Conservation (phyloP, 225 moss, liverwort and hornwort species). For the Polytrichum formosum region DNA sequence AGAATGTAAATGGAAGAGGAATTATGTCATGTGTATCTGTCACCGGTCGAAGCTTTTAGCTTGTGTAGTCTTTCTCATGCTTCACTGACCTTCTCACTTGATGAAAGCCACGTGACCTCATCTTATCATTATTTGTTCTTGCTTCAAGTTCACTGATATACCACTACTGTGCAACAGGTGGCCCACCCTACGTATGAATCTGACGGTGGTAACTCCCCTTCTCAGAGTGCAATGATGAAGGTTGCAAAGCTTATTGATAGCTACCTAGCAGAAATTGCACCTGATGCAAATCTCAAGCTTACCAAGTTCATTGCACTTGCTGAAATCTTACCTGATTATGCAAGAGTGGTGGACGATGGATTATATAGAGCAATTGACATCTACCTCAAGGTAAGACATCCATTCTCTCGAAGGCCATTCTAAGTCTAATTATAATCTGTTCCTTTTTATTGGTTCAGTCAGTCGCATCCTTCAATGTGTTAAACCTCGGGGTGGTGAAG, state of each 20-base stretch:
- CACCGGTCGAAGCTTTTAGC: no score
- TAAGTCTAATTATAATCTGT: no score
- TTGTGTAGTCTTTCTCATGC: no score
- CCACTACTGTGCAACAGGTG: not conserved
- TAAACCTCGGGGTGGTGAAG: no score
- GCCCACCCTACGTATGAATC: conserved; percentile 52
- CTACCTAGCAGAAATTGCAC: conserved; percentile 67
- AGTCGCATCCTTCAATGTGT: no score
- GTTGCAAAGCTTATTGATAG: conserved; percentile 66
- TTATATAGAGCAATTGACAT: conserved; percentile 67
- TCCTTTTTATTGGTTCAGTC: not conserved
- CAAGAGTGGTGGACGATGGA: conserved; percentile 64
- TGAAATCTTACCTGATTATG: conserved; percentile 63
- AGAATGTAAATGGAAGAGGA: no score
- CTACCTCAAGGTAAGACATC: conserved; percentile 48
- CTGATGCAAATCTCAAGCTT: conserved; percentile 65
- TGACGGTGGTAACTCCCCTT: conserved; percentile 48
- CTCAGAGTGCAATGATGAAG: conserved; percentile 60
- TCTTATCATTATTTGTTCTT: no score
- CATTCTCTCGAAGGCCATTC: not conserved
- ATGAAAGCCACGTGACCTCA: no score
- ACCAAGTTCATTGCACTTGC: conserved; percentile 52
- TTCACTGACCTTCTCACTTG: no score
- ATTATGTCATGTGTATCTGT: no score
- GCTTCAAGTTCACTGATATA: no score